A percentile compares a stretch with the other conserved stretches of the same genome.
These are phyloP conservation scores for Polyporus tsugae DNA, from an alignment of 1,284 basidiomycete genomes.

Conservation along the genomic window DNA sequence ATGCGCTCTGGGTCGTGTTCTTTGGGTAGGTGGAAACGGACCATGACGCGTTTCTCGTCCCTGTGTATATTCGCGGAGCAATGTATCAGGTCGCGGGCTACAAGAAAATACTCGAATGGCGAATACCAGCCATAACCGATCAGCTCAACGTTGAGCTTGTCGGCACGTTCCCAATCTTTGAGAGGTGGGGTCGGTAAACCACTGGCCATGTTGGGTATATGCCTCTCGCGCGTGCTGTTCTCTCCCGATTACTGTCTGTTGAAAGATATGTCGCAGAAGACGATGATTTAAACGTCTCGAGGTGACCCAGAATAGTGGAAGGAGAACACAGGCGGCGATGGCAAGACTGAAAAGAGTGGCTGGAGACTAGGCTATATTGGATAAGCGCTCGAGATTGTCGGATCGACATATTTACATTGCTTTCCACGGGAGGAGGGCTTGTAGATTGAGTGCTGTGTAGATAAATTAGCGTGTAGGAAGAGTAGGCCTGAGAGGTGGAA, in stretches of 20 bases:
- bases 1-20: constrained; percentile 22
- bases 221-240: not conserved
- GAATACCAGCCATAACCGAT: constrained; percentile 27
- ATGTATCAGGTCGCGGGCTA: too few relatives aligned
- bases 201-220: not conserved
- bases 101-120: not conserved
- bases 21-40: constrained; percentile 30
- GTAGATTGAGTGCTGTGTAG: too few relatives aligned
- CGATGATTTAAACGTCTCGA: not conserved
- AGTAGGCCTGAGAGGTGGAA: not conserved
- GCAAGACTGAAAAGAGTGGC: too few relatives aligned
- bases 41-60: constrained; percentile 26
- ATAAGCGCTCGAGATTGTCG: too few relatives aligned
- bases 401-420: too few relatives aligned
- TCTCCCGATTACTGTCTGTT: not conserved
- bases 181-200: constrained; percentile 4
- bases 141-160: constrained; percentile 30
- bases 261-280: not conserved
- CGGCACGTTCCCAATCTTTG: constrained; percentile 24
- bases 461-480: not conserved
- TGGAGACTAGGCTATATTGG: too few relatives aligned
- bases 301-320: not conserved
- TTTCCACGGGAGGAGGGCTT: not conserved
- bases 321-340: not conserved
- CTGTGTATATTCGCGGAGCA: not conserved